Conservation (phyloP, 129 eudicot species). For the Saussurea involucrata region DNA sequence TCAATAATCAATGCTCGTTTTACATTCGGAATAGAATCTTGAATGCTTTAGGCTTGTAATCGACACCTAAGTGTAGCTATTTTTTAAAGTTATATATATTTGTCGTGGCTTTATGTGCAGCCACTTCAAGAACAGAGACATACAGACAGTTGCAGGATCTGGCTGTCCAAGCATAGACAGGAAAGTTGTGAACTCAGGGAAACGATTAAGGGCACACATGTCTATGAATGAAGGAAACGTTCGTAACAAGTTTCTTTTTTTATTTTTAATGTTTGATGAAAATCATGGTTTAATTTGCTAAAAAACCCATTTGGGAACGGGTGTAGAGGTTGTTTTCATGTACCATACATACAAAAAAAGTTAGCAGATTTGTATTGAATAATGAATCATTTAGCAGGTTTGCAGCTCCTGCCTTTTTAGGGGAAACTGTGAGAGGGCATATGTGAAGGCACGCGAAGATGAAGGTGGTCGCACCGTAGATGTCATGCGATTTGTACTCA, state of each 20-base stretch:
- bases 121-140: conserved; percentile 47
- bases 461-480: conserved; percentile 71
- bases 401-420: conserved; percentile 78
- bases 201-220: conserved; percentile 69
- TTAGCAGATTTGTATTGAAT: neutral
- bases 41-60: neutral
- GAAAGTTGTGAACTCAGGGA: conserved; percentile 87
- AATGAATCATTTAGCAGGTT: conserved; percentile 46
- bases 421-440: conserved; percentile 78
- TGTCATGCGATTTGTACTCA: conserved; percentile 67
- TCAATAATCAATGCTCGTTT: neutral
- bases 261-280: neutral
- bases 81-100: neutral
- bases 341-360: neutral
- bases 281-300: neutral
- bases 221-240: conserved; percentile 77
- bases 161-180: conserved; percentile 80
- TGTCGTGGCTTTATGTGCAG: conserved; percentile 30
- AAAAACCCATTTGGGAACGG: neutral
- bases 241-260: conserved; percentile 15
- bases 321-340: conserved; percentile 9
- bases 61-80: neutral
- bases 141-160: conserved; percentile 51
- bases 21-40: neutral
- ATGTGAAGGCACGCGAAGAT: conserved; percentile 46